A percentile compares a stretch with the other conserved stretches of the same genome.
phyloP scores from a whole-genome alignment of 257 asterid genomes.

The Solanum chilense region DNA sequence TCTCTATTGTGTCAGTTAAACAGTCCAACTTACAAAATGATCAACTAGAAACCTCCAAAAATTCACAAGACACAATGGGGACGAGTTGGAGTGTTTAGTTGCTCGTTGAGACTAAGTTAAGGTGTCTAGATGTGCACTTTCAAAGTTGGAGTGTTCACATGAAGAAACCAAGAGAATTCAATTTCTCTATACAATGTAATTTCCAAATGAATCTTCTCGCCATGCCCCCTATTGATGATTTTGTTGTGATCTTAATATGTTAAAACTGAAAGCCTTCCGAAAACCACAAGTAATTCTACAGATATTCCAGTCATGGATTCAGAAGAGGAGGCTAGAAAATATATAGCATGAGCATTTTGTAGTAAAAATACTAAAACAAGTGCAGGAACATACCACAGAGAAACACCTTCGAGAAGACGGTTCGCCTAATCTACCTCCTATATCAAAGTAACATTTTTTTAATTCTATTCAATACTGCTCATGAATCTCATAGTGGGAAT shows the following conservation, averaged over 20 bases:
- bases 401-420: constrained; percentile 22
- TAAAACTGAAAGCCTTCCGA: neutral
- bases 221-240: too few relatives aligned
- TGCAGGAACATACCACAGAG: constrained; percentile 34
- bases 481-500: neutral
- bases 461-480: neutral
- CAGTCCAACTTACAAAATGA: too few relatives aligned
- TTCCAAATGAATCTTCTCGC: too few relatives aligned
- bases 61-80: too few relatives aligned
- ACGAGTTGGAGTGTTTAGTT: too few relatives aligned
- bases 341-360: constrained; percentile 53
- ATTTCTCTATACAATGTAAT: too few relatives aligned
- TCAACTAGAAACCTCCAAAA: too few relatives aligned
- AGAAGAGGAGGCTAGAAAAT: constrained; percentile 33
- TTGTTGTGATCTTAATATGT: neutral
- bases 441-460: constrained; percentile 24
- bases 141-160: too few relatives aligned
- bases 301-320: constrained; percentile 59
- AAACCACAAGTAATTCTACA: constrained; percentile 3
- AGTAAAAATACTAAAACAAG: constrained; percentile 35
- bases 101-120: too few relatives aligned
- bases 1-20: too few relatives aligned
- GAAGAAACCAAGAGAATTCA: too few relatives aligned
- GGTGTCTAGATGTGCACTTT: too few relatives aligned
- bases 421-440: constrained; percentile 36